Conservation (phyloP, 2,329 filamentous ascomycete species). For the Xylariaceae sp. region DNA sequence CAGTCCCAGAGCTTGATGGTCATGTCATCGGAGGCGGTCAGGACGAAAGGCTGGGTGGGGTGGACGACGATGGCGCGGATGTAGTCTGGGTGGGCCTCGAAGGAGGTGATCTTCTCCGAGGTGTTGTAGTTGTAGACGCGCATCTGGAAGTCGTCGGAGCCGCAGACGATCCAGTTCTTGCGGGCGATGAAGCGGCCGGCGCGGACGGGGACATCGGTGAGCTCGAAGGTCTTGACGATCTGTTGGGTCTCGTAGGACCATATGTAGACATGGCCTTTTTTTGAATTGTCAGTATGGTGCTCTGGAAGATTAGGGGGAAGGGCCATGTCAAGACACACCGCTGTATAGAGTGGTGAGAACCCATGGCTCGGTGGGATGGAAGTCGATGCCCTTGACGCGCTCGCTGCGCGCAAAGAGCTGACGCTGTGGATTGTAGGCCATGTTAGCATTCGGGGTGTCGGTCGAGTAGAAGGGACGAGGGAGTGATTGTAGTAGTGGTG, state of each 20-base stretch:
- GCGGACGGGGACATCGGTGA: slow-evolving; percentile 95
- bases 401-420: slow-evolving; percentile 86
- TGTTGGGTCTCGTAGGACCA: slow-evolving; percentile 98
- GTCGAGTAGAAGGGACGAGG: no score
- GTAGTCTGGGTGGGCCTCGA: slow-evolving; percentile 97
- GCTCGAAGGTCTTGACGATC: slow-evolving; percentile 97
- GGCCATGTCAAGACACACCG: slow-evolving; percentile 51
- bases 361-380: slow-evolving; percentile 96
- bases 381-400: slow-evolving; percentile 94
- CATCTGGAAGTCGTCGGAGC: slow-evolving; percentile 83
- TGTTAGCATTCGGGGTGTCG: no score
- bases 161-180: slow-evolving; percentile 99
- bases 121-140: slow-evolving; percentile 99
- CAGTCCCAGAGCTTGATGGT: slow-evolving; percentile 69
- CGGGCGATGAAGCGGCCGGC: slow-evolving; percentile 93
- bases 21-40: slow-evolving; percentile 87
- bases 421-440: slow-evolving; percentile 47
- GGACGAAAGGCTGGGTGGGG: slow-evolving; percentile 89
- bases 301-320: slow-evolving; percentile 3
- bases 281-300: slow-evolving; percentile 12
- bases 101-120: slow-evolving; percentile 94
- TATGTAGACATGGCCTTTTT: slow-evolving; percentile 89
- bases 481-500: no score
- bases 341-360: slow-evolving; percentile 94
- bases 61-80: slow-evolving; percentile 96